These are phyloP conservation scores for Miscanthus lutarioriparius DNA, from an alignment of 176 grass and related monocot species.

Conservation along the genomic window DNA sequence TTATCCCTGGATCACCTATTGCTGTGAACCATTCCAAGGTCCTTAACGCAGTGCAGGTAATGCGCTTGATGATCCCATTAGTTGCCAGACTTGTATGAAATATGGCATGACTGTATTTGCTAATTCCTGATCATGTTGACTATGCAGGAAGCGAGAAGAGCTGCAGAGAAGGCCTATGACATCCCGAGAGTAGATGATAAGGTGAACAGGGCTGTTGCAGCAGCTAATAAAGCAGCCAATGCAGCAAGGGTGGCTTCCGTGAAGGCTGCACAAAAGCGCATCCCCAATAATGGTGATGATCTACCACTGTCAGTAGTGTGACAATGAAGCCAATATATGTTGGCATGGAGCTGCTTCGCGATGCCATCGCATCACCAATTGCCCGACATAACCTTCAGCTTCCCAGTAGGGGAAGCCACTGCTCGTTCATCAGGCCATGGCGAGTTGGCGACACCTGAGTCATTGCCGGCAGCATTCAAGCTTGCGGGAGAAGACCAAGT, in stretches of 20 bases:
- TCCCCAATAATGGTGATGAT: constrained; percentile 53
- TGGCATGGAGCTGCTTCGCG: constrained; percentile 42
- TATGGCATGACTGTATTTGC: constrained; percentile 6
- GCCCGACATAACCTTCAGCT: constrained; percentile 39
- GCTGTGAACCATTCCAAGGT: constrained; percentile 90
- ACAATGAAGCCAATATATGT: constrained; percentile 43
- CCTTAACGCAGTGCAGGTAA: constrained; percentile 94
- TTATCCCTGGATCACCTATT: constrained; percentile 68
- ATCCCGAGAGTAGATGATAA: constrained; percentile 82
- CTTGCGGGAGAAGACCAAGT: constrained; percentile 35
- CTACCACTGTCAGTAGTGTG: constrained; percentile 66
- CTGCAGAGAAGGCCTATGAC: constrained; percentile 82
- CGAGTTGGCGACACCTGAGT: constrained; percentile 29
- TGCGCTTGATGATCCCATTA: background rate
- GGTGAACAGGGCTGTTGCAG: constrained; percentile 75
- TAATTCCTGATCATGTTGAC: constrained; percentile 32
- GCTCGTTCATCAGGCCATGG: constrained; percentile 27
- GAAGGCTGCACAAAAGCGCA: constrained; percentile 86
- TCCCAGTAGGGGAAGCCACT: constrained; percentile 37
- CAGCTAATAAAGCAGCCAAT: constrained; percentile 97
- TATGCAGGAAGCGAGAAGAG: constrained; percentile 89
- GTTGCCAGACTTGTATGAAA: constrained; percentile 3
- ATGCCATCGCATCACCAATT: constrained; percentile 48
- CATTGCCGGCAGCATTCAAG: constrained; percentile 36
- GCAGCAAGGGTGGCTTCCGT: constrained; percentile 90